Conservation (phyloP, 1,284 basidiomycete species). For the Exobasidium cylindrosporum region DNA sequence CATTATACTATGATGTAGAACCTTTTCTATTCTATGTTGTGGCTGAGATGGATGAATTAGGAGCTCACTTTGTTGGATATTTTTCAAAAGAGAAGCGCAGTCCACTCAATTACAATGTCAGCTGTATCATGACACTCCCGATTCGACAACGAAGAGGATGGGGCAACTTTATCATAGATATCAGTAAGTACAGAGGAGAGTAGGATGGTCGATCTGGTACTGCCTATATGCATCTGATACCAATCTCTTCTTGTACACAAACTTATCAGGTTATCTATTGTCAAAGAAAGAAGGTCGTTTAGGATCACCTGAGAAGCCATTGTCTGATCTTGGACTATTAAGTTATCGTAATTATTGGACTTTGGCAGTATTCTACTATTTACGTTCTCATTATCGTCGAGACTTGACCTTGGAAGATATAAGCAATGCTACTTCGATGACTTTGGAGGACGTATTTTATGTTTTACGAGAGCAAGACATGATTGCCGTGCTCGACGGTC, state of each 20-base stretch:
- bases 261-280: slow-evolving; percentile 76
- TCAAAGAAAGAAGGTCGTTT: slow-evolving; percentile 94
- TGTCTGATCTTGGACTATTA: slow-evolving; percentile 88
- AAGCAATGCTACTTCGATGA: slow-evolving; percentile 82
- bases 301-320: slow-evolving; percentile 95
- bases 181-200: slow-evolving; percentile 12
- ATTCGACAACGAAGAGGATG: slow-evolving; percentile 96
- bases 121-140: slow-evolving; percentile 95
- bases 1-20: slow-evolving; percentile 98
- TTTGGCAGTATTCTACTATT: slow-evolving; percentile 78
- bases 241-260: too few species aligned
- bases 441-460: slow-evolving; percentile 77
- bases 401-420: slow-evolving; percentile 78
- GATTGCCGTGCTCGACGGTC: slow-evolving; percentile 62
- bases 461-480: slow-evolving; percentile 75
- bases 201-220: too few species aligned
- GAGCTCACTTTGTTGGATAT: slow-evolving; percentile 94
- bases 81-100: slow-evolving; percentile 99
- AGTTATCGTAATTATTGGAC: slow-evolving; percentile 96
- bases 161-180: slow-evolving; percentile 90
- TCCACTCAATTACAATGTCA: slow-evolving; percentile 96
- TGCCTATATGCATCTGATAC: too few species aligned
- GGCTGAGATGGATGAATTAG: slow-evolving; percentile 80
- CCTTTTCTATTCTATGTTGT: slow-evolving; percentile 99
- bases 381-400: slow-evolving; percentile 64